Percentiles rank a stretch among this genome's conserved stretches.
phyloP scores from a whole-genome alignment of 352 stramenopile genomes.

The Globisporangium takayamanum region DNA sequence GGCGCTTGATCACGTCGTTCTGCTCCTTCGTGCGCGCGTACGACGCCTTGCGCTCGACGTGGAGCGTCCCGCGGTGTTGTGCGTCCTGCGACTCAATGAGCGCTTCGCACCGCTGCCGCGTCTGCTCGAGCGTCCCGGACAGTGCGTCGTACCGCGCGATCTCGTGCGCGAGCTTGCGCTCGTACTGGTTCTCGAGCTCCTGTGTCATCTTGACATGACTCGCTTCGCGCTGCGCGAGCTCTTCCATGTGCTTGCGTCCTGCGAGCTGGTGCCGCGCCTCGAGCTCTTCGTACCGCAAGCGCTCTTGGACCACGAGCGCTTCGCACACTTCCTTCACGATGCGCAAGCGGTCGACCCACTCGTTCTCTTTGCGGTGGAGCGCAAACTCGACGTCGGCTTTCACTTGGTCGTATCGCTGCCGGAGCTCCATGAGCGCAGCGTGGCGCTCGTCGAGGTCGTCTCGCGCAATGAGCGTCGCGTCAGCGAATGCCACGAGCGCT shows the following conservation, averaged over 20 bases:
- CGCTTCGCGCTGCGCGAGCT: conserved; percentile 68
- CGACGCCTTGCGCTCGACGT: conserved; percentile 56
- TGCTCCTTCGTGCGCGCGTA: conserved; percentile 71
- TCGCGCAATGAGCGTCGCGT: conserved; percentile 60
- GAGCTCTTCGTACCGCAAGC: conserved; percentile 72
- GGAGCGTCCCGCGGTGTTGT: conserved; percentile 48
- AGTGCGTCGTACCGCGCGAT: conserved; percentile 83
- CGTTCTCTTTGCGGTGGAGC: conserved; percentile 80
- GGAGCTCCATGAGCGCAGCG: conserved; percentile 40
- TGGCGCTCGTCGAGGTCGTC: conserved; percentile 77
- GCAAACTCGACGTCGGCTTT: conserved; percentile 81
- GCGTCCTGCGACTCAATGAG: conserved; percentile 79
- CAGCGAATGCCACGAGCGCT: conserved; percentile 15
- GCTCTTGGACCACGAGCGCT: conserved; percentile 65
- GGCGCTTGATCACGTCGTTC: conserved; percentile 75
- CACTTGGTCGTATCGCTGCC: conserved; percentile 71
- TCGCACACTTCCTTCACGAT: conserved; percentile 78
- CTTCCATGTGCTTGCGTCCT: conserved; percentile 64
- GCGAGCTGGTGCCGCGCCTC: conserved; percentile 63
- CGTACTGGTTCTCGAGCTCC: conserved; percentile 91
- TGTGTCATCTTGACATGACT: conserved; percentile 81
- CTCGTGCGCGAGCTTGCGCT: conserved; percentile 87
- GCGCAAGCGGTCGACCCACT: conserved; percentile 80
- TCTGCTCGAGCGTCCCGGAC: conserved; percentile 84
- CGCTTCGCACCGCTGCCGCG: conserved; percentile 84